phyloP scores from a whole-genome alignment of 306 rosid genomes.

The Gastrolobium bilobum region DNA sequence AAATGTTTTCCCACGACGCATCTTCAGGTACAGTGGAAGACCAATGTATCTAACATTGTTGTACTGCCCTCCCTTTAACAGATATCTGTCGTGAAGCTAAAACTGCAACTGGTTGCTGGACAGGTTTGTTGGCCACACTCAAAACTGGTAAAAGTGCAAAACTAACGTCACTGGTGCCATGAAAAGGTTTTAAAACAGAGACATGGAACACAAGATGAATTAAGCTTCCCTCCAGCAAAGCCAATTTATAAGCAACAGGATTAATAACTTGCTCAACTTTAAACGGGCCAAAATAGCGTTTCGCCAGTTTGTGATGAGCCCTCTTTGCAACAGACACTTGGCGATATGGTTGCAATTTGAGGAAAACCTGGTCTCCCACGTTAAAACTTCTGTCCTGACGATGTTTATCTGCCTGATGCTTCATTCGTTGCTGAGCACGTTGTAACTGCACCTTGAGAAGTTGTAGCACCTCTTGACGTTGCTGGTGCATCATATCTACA shows the following conservation, averaged over 20 bases:
- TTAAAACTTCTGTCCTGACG: neutral
- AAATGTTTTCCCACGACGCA: neutral
- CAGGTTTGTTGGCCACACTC: neutral
- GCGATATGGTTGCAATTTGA: neutral
- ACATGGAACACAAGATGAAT: too few relatives aligned
- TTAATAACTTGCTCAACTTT: too few relatives aligned
- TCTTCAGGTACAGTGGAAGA: too few relatives aligned
- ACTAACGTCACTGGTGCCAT: too few relatives aligned
- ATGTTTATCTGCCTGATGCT: neutral
- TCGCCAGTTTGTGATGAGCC: neutral
- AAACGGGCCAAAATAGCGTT: neutral
- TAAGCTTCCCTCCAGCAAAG: too few relatives aligned
- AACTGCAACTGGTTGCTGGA: neutral
- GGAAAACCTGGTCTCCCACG: neutral
- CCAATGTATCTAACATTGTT: neutral
- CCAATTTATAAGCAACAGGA: neutral
- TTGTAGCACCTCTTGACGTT: too few relatives aligned
- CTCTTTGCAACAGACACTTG: too few relatives aligned
- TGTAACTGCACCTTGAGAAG: neutral
- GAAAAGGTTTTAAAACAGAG: too few relatives aligned
- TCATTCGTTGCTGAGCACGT: neutral
- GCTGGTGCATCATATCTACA: too few relatives aligned
- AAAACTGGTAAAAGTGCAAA: rapidly evolving
- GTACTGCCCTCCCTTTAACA: too few relatives aligned
- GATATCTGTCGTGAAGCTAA: too few relatives aligned